A percentile compares a stretch with the other conserved stretches of the same genome.
These are phyloP conservation scores for Puya raimondii DNA, from an alignment of 176 grass and related monocot genomes.

Conservation along the genomic window DNA sequence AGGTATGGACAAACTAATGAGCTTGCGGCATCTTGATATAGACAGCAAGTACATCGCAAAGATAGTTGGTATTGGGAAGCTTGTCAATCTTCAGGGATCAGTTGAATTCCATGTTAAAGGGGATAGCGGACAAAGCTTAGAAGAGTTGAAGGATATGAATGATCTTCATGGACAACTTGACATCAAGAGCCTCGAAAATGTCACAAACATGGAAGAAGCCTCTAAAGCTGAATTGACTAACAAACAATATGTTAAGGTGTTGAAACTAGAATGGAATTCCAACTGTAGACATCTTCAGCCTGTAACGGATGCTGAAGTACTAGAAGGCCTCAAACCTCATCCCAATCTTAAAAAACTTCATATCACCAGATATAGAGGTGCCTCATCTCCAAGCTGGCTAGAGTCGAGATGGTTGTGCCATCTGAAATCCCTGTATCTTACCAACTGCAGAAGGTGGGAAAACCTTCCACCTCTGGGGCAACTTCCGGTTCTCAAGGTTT, in stretches of 20 bases:
- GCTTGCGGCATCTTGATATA: conserved; percentile 32
- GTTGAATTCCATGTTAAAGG: conserved; percentile 30
- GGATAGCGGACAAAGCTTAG: conserved; percentile 20
- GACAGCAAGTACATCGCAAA: conserved; percentile 21
- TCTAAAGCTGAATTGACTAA: conserved; percentile 17
- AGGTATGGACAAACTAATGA: conserved; percentile 21
- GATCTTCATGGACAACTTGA: conserved; percentile 34
- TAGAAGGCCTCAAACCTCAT: conserved; percentile 40
- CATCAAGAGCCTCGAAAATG: conserved; percentile 33
- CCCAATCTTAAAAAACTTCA: conserved; percentile 29
- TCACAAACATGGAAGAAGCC: conserved; percentile 27
- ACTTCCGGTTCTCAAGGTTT: conserved; percentile 34
- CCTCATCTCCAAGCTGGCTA: conserved; percentile 34
- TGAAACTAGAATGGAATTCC: conserved; percentile 50
- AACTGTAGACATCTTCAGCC: conserved; percentile 5
- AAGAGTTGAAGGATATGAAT: conserved; percentile 31
- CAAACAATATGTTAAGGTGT: conserved; percentile 25
- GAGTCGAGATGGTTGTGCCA: conserved; percentile 7
- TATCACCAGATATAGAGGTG: conserved; percentile 44
- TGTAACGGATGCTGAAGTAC: conserved; percentile 19
- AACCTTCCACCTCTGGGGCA: conserved; percentile 49
- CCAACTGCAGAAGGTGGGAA: conserved; percentile 46
- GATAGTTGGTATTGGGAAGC: conserved; percentile 30
- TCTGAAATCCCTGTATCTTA: conserved; percentile 37
- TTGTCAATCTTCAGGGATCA: conserved; percentile 33